phyloP scores from a whole-genome alignment of 768 basidiomycete genomes.

The Pholiota microspora region DNA sequence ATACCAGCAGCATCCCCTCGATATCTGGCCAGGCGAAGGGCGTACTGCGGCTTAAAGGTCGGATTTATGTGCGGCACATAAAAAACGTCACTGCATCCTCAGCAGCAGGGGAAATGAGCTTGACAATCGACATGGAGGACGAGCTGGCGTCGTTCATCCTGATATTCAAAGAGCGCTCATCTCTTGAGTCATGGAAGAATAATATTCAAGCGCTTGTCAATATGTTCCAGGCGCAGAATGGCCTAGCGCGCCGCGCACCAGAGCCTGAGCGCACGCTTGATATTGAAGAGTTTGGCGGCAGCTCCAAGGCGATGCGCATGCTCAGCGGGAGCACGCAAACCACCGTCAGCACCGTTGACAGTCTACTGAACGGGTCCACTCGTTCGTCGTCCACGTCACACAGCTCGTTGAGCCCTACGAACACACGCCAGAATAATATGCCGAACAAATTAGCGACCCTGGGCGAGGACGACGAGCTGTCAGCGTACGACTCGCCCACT shows the following conservation, averaged over 20 bases:
- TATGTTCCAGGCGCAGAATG: slow-evolving; percentile 60
- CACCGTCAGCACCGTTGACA: slow-evolving; percentile 63
- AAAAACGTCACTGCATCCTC: slow-evolving; percentile 83
- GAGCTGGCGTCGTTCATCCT: slow-evolving; percentile 96
- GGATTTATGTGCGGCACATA: slow-evolving; percentile 95
- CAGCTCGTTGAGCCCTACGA: slow-evolving; percentile 41
- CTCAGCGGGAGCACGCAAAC: slow-evolving; percentile 74
- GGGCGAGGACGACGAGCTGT: slow-evolving; percentile 69
- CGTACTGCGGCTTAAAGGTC: slow-evolving; percentile 87
- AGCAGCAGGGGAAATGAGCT: slow-evolving; percentile 78
- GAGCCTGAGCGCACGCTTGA: slow-evolving; percentile 42
- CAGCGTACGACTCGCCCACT: slow-evolving; percentile 55
- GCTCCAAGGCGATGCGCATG: slow-evolving; percentile 74
- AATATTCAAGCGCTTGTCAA: slow-evolving; percentile 80
- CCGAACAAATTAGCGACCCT: slow-evolving; percentile 58
- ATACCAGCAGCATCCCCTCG: slow-evolving; percentile 43
- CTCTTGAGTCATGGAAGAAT: slow-evolving; percentile 84
- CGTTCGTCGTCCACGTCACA: slow-evolving; percentile 77
- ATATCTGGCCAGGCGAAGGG: slow-evolving; percentile 47
- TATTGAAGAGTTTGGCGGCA: slow-evolving; percentile 78
- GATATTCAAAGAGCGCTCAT: slow-evolving; percentile 88
- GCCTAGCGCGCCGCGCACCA: slow-evolving; percentile 27
- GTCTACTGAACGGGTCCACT: slow-evolving; percentile 62
- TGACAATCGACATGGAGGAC: slow-evolving; percentile 98
- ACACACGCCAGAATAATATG: slow-evolving; percentile 29